A percentile compares a stretch with the other conserved stretches of the same genome.
These are phyloP conservation scores for Lobosporangium transversale DNA, from an alignment of 192 early-diverging fungal genomes.

Conservation along the genomic window DNA sequence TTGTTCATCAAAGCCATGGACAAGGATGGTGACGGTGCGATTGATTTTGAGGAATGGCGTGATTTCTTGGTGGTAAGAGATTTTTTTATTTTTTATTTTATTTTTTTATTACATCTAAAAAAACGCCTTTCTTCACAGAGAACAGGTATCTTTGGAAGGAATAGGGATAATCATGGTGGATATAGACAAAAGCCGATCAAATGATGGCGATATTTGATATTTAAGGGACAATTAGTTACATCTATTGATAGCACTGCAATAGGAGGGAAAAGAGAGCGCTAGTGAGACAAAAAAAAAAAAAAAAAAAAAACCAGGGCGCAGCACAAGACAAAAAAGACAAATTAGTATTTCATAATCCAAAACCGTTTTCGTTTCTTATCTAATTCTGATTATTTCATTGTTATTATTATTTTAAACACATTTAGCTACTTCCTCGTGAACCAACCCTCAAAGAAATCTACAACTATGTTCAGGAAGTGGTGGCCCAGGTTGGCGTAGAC, in stretches of 20 bases:
- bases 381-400: slow-evolving; percentile 25
- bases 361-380: slow-evolving; percentile 9
- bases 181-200: slow-evolving; percentile 4
- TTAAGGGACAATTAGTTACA: no score
- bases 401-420: not conserved
- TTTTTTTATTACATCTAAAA: not conserved
- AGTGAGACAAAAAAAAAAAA: not conserved
- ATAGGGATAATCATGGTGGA: not conserved
- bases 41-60: slow-evolving; percentile 76
- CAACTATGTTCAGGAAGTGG: slow-evolving; percentile 64
- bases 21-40: slow-evolving; percentile 68
- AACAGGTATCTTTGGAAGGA: not conserved
- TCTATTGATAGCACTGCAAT: slow-evolving; percentile 14
- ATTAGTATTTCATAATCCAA: not conserved
- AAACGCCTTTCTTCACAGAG: not conserved
- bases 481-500: slow-evolving; percentile 72
- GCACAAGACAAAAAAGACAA: no score
- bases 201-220: no score
- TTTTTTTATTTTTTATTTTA: not conserved
- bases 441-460: slow-evolving; percentile 70
- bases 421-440: slow-evolving; percentile 68
- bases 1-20: slow-evolving; percentile 72
- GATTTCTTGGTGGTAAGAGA: slow-evolving; percentile 66
- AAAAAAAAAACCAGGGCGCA: no score
- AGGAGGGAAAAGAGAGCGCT: not conserved